Evolutionary conservation across 129 eudicot species (phyloP), one percentile per base, ranked within the genome.

Genomic region (Saussurea involucrata): DNA sequence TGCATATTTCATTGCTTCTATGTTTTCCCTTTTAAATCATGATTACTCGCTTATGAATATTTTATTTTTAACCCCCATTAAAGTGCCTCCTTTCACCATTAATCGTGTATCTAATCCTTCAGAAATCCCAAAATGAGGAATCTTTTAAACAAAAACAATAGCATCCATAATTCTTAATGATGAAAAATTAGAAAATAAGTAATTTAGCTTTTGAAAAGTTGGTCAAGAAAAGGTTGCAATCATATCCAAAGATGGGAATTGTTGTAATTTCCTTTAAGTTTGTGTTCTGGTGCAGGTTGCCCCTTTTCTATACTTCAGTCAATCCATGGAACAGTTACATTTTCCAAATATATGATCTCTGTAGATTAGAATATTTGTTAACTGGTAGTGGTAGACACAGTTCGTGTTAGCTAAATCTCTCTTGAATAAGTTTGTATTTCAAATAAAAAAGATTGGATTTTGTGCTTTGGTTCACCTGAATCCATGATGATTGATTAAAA

Each of bases 41-140:
- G 83, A 18, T 80, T 79, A 20, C 49, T n/a, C 13, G 69, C 25
- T 60, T 7, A 31, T 53, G 18, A 17, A 77, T 68, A 53, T 32
- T 33, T 28, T 68, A 15, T 8, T n/a, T n/a, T n/a, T n/a, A n/a
- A n/a, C n/a, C n/a, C n/a, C n/a, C n/a, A n/a, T n/a, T 46, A 46
- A 46, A 46, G 18, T 4, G 20, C 60, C 6, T n/a, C 5, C 36
- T 53, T 72, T 79, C 37, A 65, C 20, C 34, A 4, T 70, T 69
- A n/a, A 29, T 40, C 12, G 2, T 17, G 2, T 63, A 42, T 8
- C 25, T 42, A 60, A 28, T n/a, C 72, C 71, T 24, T 71, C 42
- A 40, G 20, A 63, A 79, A 17, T 8, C 60, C 8, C 55, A 20
- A 71, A 72, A 22, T 63, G 7, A 18, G 69, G 24, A 57, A 34